These are phyloP conservation scores for Scalesia atractyloides DNA, from an alignment of 129 eudicot species.

Conservation along the genomic window DNA sequence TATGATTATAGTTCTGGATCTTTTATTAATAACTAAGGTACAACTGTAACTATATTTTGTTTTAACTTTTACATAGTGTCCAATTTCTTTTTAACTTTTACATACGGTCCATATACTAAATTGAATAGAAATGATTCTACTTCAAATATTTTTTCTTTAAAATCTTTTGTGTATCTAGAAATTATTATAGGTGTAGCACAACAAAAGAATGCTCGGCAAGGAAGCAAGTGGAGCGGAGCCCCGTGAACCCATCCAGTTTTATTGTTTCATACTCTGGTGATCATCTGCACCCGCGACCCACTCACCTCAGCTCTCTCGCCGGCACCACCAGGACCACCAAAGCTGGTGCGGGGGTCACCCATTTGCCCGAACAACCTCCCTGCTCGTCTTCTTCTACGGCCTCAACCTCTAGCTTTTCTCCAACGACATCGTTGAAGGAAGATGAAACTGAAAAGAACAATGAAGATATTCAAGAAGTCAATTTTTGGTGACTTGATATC, in stretches of 20 bases:
- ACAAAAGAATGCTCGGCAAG: conserved; percentile 66
- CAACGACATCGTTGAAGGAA: conserved; percentile 24
- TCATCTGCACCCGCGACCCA: conserved; percentile 59
- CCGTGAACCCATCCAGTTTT: conserved; percentile 27
- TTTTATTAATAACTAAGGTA: too few relatives aligned
- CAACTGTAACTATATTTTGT: too few relatives aligned
- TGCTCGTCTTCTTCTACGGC: conserved; percentile 43
- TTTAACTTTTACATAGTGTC: too few relatives aligned
- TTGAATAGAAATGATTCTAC: too few relatives aligned
- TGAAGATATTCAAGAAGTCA: conserved; percentile 24
- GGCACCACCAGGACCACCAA: conserved; percentile 48
- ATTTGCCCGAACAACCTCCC: not conserved
- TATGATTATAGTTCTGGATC: too few relatives aligned
- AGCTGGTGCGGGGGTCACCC: not conserved
- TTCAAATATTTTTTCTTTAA: too few relatives aligned
- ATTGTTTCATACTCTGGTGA: conserved; percentile 58
- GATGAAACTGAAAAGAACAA: conserved; percentile 32
- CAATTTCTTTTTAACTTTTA: too few relatives aligned
- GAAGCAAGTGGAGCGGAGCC: conserved; percentile 66
- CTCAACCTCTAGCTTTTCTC: conserved; percentile 36
- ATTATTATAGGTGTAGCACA: conserved; percentile 76
- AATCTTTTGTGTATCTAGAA: conserved; percentile 31
- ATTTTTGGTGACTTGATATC: not conserved
- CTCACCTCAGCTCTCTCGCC: conserved; percentile 61
- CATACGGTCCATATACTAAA: too few relatives aligned